These are phyloP conservation scores for Rutstroemia sp. DNA, from an alignment of 2,329 filamentous ascomycete species.

Conservation along the genomic window DNA sequence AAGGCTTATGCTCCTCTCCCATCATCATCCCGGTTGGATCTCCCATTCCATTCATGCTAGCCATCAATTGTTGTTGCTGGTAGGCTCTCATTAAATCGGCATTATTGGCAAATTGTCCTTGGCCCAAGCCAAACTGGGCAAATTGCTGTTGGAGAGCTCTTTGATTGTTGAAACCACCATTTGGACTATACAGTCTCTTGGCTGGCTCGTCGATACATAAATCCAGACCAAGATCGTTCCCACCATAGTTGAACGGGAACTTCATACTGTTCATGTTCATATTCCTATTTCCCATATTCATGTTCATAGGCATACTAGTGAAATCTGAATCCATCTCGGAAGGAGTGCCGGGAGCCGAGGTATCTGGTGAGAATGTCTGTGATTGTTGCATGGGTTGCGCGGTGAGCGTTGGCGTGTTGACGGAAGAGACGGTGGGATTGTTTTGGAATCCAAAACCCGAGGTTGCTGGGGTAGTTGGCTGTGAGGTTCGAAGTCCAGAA, in stretches of 20 bases:
- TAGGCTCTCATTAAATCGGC: constrained; percentile 60
- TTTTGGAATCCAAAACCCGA: constrained; percentile 75
- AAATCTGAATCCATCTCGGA: constrained; percentile 70
- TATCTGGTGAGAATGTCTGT: constrained; percentile 40
- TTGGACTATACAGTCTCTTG: constrained; percentile 85
- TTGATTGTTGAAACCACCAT: constrained; percentile 60
- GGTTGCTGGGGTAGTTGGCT: constrained; percentile 76
- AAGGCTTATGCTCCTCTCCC: constrained; percentile 91
- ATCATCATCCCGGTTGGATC: constrained; percentile 40
- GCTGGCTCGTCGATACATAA: constrained; percentile 84
- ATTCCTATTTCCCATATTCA: constrained; percentile 49
- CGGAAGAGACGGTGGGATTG: constrained; percentile 93
- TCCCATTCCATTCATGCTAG: constrained; percentile 30
- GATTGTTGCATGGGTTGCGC: constrained; percentile 59
- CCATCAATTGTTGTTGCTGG: constrained; percentile 49
- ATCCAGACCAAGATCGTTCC: constrained; percentile 48
- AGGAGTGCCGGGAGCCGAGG: constrained; percentile 62
- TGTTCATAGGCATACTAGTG: constrained; percentile 48
- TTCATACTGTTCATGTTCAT: constrained; percentile 41
- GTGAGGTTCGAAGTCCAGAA: constrained; percentile 76
- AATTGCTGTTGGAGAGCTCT: constrained; percentile 59
- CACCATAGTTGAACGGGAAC: constrained; percentile 28
- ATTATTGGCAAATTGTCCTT: constrained; percentile 53
- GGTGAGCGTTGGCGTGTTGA: constrained; percentile 87
- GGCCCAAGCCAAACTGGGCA: constrained; percentile 67